These are phyloP conservation scores for Acacia acuminata DNA, from an alignment of 306 rosid genomes.

Conservation along the genomic window DNA sequence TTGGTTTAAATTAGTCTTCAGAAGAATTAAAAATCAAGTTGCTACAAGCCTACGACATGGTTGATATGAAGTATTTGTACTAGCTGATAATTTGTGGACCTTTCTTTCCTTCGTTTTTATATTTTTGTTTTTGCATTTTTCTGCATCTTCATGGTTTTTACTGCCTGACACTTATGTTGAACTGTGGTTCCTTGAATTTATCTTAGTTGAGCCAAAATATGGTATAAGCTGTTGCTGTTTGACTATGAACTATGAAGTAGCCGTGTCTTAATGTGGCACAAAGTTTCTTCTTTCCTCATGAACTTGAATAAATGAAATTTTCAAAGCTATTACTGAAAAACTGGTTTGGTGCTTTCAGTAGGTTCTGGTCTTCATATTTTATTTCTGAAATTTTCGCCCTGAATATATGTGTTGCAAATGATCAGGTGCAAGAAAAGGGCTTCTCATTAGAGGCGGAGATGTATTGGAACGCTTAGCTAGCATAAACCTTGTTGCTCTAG, in stretches of 20 bases:
- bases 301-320: slow-evolving; percentile 17
- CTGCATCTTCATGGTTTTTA: slow-evolving; percentile 15
- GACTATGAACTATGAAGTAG: background rate
- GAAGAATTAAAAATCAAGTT: slow-evolving; percentile 14
- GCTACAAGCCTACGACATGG: background rate
- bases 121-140: slow-evolving; percentile 9
- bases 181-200: slow-evolving; percentile 12
- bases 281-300: slow-evolving; percentile 25
- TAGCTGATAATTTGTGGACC: background rate
- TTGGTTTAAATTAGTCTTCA: background rate
- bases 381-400: background rate
- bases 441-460: slow-evolving; percentile 95
- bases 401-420: slow-evolving; percentile 24
- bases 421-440: slow-evolving; percentile 97
- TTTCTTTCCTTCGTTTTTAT: background rate
- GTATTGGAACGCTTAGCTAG: slow-evolving; percentile 84
- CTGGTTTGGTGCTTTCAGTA: slow-evolving; percentile 8
- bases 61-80: background rate
- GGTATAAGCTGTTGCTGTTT: slow-evolving; percentile 2
- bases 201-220: slow-evolving; percentile 11
- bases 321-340: background rate
- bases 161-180: background rate
- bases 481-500: slow-evolving; percentile 77
- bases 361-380: background rate
- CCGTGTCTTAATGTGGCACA: slow-evolving; percentile 19